Evolutionary conservation across 768 basidiomycete species (phyloP).

Genomic region (Serendipita indica): DNA sequence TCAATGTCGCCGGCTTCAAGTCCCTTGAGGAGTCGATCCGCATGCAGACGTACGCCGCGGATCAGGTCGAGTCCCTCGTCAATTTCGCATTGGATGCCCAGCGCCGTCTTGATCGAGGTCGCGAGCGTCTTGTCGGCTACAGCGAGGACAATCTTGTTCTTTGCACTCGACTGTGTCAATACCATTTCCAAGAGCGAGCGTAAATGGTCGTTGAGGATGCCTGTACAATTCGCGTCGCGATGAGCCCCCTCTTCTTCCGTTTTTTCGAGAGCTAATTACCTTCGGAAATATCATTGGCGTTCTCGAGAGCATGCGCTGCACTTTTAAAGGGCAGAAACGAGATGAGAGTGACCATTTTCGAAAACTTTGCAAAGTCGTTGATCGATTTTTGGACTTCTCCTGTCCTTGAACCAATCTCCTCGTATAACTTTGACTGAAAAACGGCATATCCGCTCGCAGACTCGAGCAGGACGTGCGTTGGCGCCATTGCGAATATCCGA

Average conservation of each 20-base stretch:
- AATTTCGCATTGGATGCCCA: constrained; percentile 63
- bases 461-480: constrained; percentile 82
- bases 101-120: constrained; percentile 56
- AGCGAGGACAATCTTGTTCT: constrained; percentile 57
- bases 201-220: constrained; percentile 72
- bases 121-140: constrained; percentile 66
- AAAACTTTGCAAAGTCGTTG: constrained; percentile 72
- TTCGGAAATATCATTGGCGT: constrained; percentile 91
- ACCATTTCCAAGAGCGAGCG: constrained; percentile 76
- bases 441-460: constrained; percentile 88
- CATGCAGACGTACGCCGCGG: constrained; percentile 85
- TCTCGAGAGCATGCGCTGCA: constrained; percentile 87
- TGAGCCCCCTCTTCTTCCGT: background rate
- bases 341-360: constrained; percentile 78
- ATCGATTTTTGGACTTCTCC: constrained; percentile 73
- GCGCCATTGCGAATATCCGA: constrained; percentile 70
- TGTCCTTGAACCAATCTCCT: constrained; percentile 73
- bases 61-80: constrained; percentile 76
- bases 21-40: constrained; percentile 74
- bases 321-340: constrained; percentile 70
- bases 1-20: constrained; percentile 77
- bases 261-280: constrained; percentile 31
- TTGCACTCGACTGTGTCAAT: constrained; percentile 50
- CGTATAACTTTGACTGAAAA: constrained; percentile 73
- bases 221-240: constrained; percentile 26